Evolutionary conservation across 1,284 basidiomycete genomes (phyloP), one percentile per base, ranked within the genome.

Genomic region (Porogramme epimiltina): DNA sequence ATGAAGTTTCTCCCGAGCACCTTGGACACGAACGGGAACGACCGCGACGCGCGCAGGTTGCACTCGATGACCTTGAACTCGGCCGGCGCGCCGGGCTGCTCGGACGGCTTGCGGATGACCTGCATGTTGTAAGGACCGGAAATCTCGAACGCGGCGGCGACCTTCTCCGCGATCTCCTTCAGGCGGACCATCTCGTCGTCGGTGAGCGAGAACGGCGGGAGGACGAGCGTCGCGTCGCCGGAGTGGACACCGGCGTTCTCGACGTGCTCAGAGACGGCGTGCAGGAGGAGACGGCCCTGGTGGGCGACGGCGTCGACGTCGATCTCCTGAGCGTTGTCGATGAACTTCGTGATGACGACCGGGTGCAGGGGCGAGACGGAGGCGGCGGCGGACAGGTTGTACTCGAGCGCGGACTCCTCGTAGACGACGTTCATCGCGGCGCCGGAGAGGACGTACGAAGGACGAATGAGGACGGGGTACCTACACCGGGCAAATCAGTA

Each of bases 71-170:
- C 96, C 80, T 98, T 99, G 64, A 99, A 84, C 54, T 83, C 78
- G 8, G 89, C 79, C 50, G 87, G 79, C 52, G 83, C 76, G 45
- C 79, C 80, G 24, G 70, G 65, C 13, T 72, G 73, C 23, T 75
- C 76, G 9, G 82, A 71, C 2, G 85, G 82, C 73, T 95, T 94
- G 67, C 91, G 87, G 74, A 99, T 99, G 71, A 99, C 85, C 74
- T 99, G 97, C 95, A 99, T 99, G 74, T 99, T 99, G 85, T 88
- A 99, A 5, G 97, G 97, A 31, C 97, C 96, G 24, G 93, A 96
- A 55, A 99, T 98, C 66, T 98, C 80, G 71, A 98, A 97, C 2
- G 95, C 96, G 48, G 81, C 79, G 41, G 94, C 97, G 55, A 99
- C 95, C 75, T 98, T 98, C 73, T 93, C 84, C 0, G 96, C 93